These are phyloP conservation scores for Tylopilus subfusipes DNA, from an alignment of 768 basidiomycete genomes.

Conservation along the genomic window DNA sequence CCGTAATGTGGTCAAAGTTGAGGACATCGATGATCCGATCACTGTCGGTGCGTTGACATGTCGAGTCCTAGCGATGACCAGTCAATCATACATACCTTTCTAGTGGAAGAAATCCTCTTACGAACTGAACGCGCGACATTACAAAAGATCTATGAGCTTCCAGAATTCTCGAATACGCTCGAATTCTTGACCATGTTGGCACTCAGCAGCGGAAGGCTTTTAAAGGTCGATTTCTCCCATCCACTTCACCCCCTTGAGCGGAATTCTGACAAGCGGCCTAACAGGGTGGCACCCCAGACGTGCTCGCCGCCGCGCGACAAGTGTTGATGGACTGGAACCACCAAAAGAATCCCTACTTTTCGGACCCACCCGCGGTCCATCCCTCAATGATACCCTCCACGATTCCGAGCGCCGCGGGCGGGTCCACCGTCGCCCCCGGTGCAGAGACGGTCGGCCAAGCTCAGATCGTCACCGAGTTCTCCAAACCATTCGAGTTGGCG, in stretches of 20 bases:
- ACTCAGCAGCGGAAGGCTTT: slow-evolving; percentile 72
- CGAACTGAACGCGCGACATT: slow-evolving; percentile 70
- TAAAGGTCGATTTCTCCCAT: slow-evolving; percentile 53
- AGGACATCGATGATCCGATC: slow-evolving; percentile 87
- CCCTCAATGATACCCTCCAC: slow-evolving; percentile 66
- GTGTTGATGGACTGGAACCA: slow-evolving; percentile 93
- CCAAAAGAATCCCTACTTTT: slow-evolving; percentile 91
- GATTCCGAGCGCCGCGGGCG: slow-evolving; percentile 31
- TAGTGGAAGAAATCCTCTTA: slow-evolving; percentile 83
- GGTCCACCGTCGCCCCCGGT: slow-evolving; percentile 53
- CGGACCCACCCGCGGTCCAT: slow-evolving; percentile 72
- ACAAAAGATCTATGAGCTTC: slow-evolving; percentile 82
- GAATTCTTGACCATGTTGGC: slow-evolving; percentile 92
- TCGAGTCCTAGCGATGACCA: background rate
- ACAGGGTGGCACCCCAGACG: slow-evolving; percentile 88
- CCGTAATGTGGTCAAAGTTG: slow-evolving; percentile 86
- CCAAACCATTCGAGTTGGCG: slow-evolving; percentile 76
- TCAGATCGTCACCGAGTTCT: slow-evolving; percentile 66
- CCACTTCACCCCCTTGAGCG: background rate
- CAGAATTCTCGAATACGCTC: slow-evolving; percentile 63
- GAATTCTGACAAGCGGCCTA: background rate
- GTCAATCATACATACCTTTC: background rate
- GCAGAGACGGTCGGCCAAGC: slow-evolving; percentile 81
- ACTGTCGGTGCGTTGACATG: slow-evolving; percentile 61
- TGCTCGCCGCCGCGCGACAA: slow-evolving; percentile 76